phyloP scores from a whole-genome alignment of 2,329 filamentous ascomycete genomes.

The Talaromyces pinophilus region DNA sequence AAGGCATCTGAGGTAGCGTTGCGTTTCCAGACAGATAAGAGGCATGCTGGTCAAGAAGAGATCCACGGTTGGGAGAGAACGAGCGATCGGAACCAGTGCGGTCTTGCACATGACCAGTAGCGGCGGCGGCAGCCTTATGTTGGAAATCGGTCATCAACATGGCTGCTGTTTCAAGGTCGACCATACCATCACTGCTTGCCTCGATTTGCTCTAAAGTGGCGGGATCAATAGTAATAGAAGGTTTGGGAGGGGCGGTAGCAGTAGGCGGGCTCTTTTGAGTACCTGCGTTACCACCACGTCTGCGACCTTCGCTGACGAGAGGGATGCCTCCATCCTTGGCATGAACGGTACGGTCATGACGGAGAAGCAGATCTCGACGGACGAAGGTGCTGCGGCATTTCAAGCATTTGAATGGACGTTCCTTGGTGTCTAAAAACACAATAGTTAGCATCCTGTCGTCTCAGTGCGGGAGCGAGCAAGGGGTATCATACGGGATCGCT shows the following conservation, averaged over 20 bases:
- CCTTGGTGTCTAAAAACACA: slow-evolving; percentile 78
- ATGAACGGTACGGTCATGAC: slow-evolving; percentile 97
- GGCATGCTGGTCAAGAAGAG: slow-evolving; percentile 75
- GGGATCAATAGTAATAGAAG: slow-evolving; percentile 77
- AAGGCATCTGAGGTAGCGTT: slow-evolving; percentile 81
- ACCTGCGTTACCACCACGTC: slow-evolving; percentile 49
- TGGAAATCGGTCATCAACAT: slow-evolving; percentile 99
- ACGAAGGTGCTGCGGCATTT: slow-evolving; percentile 99
- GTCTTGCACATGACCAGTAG: slow-evolving; percentile 49
- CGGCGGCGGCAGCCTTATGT: slow-evolving; percentile 81
- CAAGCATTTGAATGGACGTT: slow-evolving; percentile 96
- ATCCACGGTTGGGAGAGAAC: slow-evolving; percentile 70
- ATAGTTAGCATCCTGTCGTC: background rate
- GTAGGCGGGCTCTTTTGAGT: slow-evolving; percentile 39
- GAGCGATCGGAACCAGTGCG: slow-evolving; percentile 57
- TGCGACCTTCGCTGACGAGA: slow-evolving; percentile 90
- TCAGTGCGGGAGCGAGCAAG: background rate
- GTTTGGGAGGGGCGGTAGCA: slow-evolving; percentile 67
- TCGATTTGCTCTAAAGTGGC: slow-evolving; percentile 90
- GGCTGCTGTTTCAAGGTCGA: slow-evolving; percentile 94
- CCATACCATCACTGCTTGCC: slow-evolving; percentile 82
- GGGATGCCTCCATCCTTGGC: slow-evolving; percentile 96
- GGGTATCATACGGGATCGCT: slow-evolving; percentile 86
- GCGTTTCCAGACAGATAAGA: slow-evolving; percentile 77
- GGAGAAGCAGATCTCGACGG: slow-evolving; percentile 89